Evolutionary conservation across 495 filamentous ascomycete species (phyloP).

Genomic region (Penicillium canescens): DNA sequence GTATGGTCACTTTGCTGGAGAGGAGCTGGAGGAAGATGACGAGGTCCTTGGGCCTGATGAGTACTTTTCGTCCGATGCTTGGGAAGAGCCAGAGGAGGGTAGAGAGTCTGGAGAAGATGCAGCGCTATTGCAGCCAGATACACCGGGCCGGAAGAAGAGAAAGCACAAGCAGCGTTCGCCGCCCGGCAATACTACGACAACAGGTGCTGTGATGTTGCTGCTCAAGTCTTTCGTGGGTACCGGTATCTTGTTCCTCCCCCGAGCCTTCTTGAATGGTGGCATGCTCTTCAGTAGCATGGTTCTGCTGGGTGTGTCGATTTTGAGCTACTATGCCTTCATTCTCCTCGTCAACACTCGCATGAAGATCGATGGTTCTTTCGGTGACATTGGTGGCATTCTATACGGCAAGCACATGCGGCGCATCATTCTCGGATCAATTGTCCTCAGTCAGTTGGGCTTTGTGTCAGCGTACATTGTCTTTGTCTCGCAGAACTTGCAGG

Average conservation of each 20-base stretch:
- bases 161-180: constrained; percentile 69
- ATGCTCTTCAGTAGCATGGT: constrained; percentile 96
- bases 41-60: constrained; percentile 81
- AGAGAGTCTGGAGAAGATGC: constrained; percentile 78
- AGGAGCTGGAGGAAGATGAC: constrained; percentile 93
- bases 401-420: constrained; percentile 87
- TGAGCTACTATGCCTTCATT: constrained; percentile 97
- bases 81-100: constrained; percentile 59
- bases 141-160: constrained; percentile 60
- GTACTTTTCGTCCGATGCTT: constrained; percentile 74
- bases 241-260: constrained; percentile 92
- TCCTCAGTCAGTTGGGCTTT: constrained; percentile 92
- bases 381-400: constrained; percentile 91
- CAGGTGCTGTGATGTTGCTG: constrained; percentile 75
- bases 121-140: constrained; percentile 70
- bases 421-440: constrained; percentile 85
- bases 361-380: constrained; percentile 84
- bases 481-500: constrained; percentile 91
- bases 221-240: constrained; percentile 98
- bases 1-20: constrained; percentile 96
- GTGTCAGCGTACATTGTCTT: constrained; percentile 98
- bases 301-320: constrained; percentile 73
- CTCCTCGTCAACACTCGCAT: constrained; percentile 84
- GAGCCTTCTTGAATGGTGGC: constrained; percentile 91
- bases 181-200: constrained; percentile 69